These are phyloP conservation scores for Phialemonium atrogriseum DNA, from an alignment of 2,329 filamentous ascomycete species.

Conservation along the genomic window DNA sequence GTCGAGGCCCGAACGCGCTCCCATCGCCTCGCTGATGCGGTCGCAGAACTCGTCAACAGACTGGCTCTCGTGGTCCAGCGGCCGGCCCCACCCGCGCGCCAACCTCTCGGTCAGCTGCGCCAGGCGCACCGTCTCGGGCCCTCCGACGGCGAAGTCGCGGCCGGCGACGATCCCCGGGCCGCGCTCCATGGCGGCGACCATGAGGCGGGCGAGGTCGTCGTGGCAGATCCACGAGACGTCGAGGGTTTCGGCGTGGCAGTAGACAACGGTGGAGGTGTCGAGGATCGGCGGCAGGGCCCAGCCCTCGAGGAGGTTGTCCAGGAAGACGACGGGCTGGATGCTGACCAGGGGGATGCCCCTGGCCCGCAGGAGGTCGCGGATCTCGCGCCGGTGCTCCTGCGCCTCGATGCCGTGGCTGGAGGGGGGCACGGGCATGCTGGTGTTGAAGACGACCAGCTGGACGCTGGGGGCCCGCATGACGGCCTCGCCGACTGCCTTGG, in stretches of 20 bases:
- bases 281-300: conserved; percentile 26
- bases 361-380: conserved; percentile 20
- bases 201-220: conserved; percentile 27
- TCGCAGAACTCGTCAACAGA: conserved; percentile 21
- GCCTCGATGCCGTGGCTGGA: conserved; percentile 13
- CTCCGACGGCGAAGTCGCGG: conserved; percentile 24
- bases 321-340: conserved; percentile 28
- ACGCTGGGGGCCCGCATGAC: conserved; percentile 47
- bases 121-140: conserved; percentile 24
- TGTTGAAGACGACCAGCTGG: conserved; percentile 17
- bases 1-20: conserved; percentile 23
- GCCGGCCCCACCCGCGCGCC: conserved; percentile 21
- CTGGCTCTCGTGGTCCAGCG: conserved; percentile 23
- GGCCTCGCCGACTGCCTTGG: conserved; percentile 47
- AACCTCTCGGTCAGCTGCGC: conserved; percentile 23
- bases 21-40: conserved; percentile 22
- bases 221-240: conserved; percentile 30
- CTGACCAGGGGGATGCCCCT: conserved; percentile 21
- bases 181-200: conserved; percentile 23
- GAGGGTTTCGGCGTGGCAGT: conserved; percentile 28
- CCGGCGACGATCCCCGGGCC: conserved; percentile 25
- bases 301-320: conserved; percentile 29
- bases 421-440: conserved; percentile 18
- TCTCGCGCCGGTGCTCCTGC: conserved; percentile 22
- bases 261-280: conserved; percentile 24